Evolutionary conservation across 352 stramenopile genomes (phyloP).

Genomic region (Globisporangium polare): DNA sequence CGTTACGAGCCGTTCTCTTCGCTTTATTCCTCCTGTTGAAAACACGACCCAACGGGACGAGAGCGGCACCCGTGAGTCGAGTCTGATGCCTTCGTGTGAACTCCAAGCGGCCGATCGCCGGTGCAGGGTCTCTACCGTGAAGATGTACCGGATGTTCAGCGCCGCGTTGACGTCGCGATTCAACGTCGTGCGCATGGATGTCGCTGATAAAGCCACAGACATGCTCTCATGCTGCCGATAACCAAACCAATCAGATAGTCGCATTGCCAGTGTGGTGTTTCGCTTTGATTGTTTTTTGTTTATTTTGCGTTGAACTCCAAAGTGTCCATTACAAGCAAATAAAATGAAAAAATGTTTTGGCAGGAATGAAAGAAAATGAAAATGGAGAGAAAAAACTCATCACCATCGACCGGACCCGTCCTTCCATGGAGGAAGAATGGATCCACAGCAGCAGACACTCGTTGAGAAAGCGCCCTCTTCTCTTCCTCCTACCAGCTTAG

Average conservation of each 20-base stretch:
- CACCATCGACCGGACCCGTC: slow-evolving; percentile 5
- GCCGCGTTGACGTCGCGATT: too few relatives aligned
- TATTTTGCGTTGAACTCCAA: background rate
- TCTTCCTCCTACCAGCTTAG: background rate
- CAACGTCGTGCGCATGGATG: too few relatives aligned
- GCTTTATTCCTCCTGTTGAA: too few relatives aligned
- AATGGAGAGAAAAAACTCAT: slow-evolving; percentile 9
- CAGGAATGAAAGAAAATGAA: slow-evolving; percentile 5
- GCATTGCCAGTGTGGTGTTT: background rate
- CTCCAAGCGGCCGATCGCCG: too few relatives aligned
- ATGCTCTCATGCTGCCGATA: background rate
- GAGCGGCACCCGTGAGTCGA: too few relatives aligned
- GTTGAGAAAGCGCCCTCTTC: too few relatives aligned
- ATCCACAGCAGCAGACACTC: background rate
- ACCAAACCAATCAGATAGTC: background rate
- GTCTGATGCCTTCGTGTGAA: too few relatives aligned
- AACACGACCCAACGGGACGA: too few relatives aligned
- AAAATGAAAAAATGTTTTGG: background rate
- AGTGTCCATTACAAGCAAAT: slow-evolving; percentile 5
- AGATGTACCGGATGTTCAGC: too few relatives aligned
- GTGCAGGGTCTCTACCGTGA: too few relatives aligned
- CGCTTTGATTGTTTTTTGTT: background rate
- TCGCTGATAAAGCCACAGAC: too few relatives aligned
- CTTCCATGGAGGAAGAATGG: background rate
- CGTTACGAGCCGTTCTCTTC: background rate